Evolutionary conservation across 2,329 filamentous ascomycete species (phyloP), one percentile per base, ranked within the genome.

Genomic region (Colletotrichum zoysiae): DNA sequence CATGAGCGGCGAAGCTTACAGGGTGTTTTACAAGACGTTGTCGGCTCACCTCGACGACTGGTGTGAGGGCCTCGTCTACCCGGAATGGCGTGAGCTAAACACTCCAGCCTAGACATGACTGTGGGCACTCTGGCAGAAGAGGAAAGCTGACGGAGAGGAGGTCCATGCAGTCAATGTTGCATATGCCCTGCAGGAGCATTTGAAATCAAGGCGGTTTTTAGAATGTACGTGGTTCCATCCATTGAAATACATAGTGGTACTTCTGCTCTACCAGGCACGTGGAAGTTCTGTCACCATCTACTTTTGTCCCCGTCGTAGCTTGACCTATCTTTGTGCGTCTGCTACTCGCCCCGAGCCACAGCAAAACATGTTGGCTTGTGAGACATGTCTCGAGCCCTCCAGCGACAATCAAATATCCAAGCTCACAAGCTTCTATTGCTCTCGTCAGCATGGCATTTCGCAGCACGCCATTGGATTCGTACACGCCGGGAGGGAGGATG

Each of bases 1-100:
- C 77, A 82, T 90, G 80, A 86, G 83, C 70, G 85, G 85, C 42
- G 81, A 85, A 67, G 85, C 84, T 2, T 91, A 91, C 75, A 82
- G 76, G 59, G 79, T 89, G 60, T 84, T 91, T 62, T 89, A 83
- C 74, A 82, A 85, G 12, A 76, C 83, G 48, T 78, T 90, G 38
- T 75, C 79, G 74, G 81, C 83, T n/a, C 84, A 88, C 67, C 83
- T 90, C 65, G 84, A 83, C 2, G 78, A 82, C 44, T 46, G 18
- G 44, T 3, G 5, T n/a, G 20, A 46, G 5, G 84, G 80, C 5
- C 86, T 81, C 65, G 77, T 86, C 56, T 82, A 84, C 70, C 88
- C 88, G 0, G 84, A 84, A 66, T 90, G 88, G 88, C 80, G 76
- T 55, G 61, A 63, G 40, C 30, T 77, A 38, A 74, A 74, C 30